Evolutionary conservation across 768 basidiomycete species (phyloP).

Genomic region (Psilocybe subaeruginosa): DNA sequence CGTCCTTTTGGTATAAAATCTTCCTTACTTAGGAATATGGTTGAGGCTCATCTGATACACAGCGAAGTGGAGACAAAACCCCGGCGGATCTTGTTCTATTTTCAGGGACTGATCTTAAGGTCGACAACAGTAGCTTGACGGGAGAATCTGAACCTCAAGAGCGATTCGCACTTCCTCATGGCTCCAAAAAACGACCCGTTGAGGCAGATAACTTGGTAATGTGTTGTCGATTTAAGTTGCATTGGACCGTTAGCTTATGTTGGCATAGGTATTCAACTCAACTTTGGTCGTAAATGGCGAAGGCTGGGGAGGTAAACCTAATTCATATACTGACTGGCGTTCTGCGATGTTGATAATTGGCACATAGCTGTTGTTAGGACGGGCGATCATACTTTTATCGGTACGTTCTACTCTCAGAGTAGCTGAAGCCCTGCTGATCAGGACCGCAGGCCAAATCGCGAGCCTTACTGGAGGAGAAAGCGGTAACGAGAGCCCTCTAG

Average conservation of each 20-base stretch:
- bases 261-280: slow-evolving; percentile 64
- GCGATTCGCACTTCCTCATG: slow-evolving; percentile 48
- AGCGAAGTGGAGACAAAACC: slow-evolving; percentile 73
- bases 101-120: slow-evolving; percentile 62
- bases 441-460: slow-evolving; percentile 61
- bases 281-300: slow-evolving; percentile 74
- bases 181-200: slow-evolving; percentile 50
- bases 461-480: slow-evolving; percentile 64
- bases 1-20: slow-evolving; percentile 55
- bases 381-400: slow-evolving; percentile 69
- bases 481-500: slow-evolving; percentile 69
- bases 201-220: slow-evolving; percentile 70
- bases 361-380: slow-evolving; percentile 62
- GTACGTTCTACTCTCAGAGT: slow-evolving; percentile 28
- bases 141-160: slow-evolving; percentile 76
- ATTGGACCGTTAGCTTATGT: neutral
- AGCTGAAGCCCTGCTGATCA: slow-evolving; percentile 9
- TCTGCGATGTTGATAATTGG: neutral
- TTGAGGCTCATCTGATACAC: slow-evolving; percentile 9
- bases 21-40: neutral
- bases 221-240: neutral
- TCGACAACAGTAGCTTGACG: slow-evolving; percentile 73
- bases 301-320: slow-evolving; percentile 59
- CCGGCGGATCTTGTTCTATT: slow-evolving; percentile 69
- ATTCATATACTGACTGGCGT: neutral